phyloP scores from a whole-genome alignment of 371 early-diverging fungal species.

The Apophysomyces elegans region DNA sequence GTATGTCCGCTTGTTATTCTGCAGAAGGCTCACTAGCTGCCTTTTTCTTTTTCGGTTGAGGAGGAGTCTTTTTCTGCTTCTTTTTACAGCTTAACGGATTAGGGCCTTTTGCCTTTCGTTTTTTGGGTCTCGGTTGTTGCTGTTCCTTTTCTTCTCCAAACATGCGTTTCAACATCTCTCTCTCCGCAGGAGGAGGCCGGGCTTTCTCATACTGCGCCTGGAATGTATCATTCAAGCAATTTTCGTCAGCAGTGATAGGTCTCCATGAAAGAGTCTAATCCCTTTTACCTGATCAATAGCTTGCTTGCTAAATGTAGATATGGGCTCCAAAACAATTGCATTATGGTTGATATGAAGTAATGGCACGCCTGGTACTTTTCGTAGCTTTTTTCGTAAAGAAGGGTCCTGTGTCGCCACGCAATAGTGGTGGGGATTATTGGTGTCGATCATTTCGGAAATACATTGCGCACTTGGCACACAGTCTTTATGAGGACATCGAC shows the following conservation, averaged over 20 bases:
- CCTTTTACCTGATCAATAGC: slow-evolving; percentile 44
- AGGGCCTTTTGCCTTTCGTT: slow-evolving; percentile 65
- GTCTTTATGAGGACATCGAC: slow-evolving; percentile 76
- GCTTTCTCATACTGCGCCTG: slow-evolving; percentile 45
- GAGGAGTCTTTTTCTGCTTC: slow-evolving; percentile 58
- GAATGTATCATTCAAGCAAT: not conserved
- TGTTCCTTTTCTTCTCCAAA: not conserved
- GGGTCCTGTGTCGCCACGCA: slow-evolving; percentile 83
- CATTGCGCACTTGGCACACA: slow-evolving; percentile 76
- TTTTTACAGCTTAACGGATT: slow-evolving; percentile 90
- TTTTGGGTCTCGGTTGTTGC: slow-evolving; percentile 28
- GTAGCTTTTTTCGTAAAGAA: slow-evolving; percentile 65
- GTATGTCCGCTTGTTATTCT: slow-evolving; percentile 3
- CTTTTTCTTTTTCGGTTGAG: slow-evolving; percentile 28
- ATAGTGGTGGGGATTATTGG: slow-evolving; percentile 77
- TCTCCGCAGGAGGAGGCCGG: slow-evolving; percentile 58
- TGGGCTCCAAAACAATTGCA: slow-evolving; percentile 84
- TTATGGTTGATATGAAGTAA: slow-evolving; percentile 80
- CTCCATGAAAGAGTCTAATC: too few relatives aligned
- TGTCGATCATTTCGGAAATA: slow-evolving; percentile 71
- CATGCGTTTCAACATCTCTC: slow-evolving; percentile 52
- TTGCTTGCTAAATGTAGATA: slow-evolving; percentile 55
- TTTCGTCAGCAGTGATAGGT: not conserved
- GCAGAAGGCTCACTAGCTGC: slow-evolving; percentile 16
- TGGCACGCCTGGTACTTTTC: slow-evolving; percentile 84